These are phyloP conservation scores for Trametes polyzona DNA, from an alignment of 1,284 basidiomycete genomes.

Conservation along the genomic window DNA sequence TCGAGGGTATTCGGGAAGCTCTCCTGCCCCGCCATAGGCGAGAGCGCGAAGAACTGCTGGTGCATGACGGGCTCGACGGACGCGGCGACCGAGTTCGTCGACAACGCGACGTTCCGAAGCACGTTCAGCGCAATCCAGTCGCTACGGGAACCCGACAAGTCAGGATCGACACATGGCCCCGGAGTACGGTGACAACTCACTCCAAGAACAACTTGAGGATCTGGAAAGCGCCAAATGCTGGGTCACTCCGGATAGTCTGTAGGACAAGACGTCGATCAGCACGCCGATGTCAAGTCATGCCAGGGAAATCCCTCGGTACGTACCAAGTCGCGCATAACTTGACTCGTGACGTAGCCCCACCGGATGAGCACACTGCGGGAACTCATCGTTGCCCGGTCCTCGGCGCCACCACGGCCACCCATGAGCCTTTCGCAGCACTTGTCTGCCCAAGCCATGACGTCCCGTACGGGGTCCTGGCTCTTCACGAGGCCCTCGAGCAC, in stretches of 20 bases:
- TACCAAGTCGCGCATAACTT: constrained; percentile 86
- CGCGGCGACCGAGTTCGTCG: constrained; percentile 86
- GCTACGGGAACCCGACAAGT: constrained; percentile 43
- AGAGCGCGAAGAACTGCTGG: constrained; percentile 80
- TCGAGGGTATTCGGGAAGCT: constrained; percentile 61
- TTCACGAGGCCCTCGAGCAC: constrained; percentile 73
- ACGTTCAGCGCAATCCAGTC: constrained; percentile 92
- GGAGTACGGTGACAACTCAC: constrained; percentile 48
- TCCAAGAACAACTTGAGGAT: constrained; percentile 88
- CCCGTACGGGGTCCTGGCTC: constrained; percentile 80
- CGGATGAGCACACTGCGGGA: constrained; percentile 84
- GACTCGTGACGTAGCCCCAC: constrained; percentile 90
- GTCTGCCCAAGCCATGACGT: constrained; percentile 88
- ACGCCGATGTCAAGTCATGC: background rate
- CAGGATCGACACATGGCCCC: constrained; percentile 23
- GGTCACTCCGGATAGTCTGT: constrained; percentile 87
- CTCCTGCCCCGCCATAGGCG: constrained; percentile 82
- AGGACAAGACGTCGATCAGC: constrained; percentile 25
- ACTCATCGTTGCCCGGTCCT: constrained; percentile 82
- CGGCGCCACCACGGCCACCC: constrained; percentile 63
- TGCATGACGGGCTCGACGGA: constrained; percentile 89
- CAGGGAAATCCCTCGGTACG: constrained; percentile 40
- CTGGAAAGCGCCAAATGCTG: constrained; percentile 88
- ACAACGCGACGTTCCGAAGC: constrained; percentile 80
- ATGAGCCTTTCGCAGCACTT: constrained; percentile 84